Base-by-base conservation (phyloP, 225 moss, liverwort and hornwort species). In the Marchantia polymorpha region DNA sequence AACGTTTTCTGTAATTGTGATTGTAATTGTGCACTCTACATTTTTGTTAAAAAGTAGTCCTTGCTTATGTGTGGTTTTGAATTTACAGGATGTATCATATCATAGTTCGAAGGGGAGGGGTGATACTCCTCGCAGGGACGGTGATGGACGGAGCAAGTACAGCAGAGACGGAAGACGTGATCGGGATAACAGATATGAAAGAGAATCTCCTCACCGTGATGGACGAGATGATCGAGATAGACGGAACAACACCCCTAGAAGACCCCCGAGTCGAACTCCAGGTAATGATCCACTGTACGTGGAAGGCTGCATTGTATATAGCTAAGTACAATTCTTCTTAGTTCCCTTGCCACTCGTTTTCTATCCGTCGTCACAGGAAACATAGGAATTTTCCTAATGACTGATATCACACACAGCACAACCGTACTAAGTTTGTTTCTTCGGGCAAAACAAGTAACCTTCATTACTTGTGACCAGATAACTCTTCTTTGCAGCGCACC, bases 121-220 rank as follows among this genome's bases (percentile, higher is more conserved):
- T 26, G 75, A 77, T 27, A 16, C 60, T 15, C 29, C 78, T 55
- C 80, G 81, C 23, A 80, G 81, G 59, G 89, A 90, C 25, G 79
- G 69, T 63, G 85, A 92, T 84, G 82, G 83, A 29, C 76, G 72
- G 79, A 87, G 84, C 58, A 89, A 79, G 56, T 52, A 82, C 83
- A 70, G 69, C 49, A 85, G 86, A 75, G 83, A 83, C 26, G 79
- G 83, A 14, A 80, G 82, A 59, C 87, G 83, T 78, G 83, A 91
- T 69, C 82, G 83, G 77, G 86, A 79, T 66, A 79, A 67, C 30
- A 85, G 80, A 70, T 79, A 89, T 69, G 77, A 87, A 10, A 81
- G 84, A 53, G 75, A 64, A 51, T 47, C 75, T 72, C 52, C 83
- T 7, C 67, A 73, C 64, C 64, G 78, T 13, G 88, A 83, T 52